Evolutionary conservation across 768 basidiomycete species (phyloP).

Genomic region (Russula lepida): DNA sequence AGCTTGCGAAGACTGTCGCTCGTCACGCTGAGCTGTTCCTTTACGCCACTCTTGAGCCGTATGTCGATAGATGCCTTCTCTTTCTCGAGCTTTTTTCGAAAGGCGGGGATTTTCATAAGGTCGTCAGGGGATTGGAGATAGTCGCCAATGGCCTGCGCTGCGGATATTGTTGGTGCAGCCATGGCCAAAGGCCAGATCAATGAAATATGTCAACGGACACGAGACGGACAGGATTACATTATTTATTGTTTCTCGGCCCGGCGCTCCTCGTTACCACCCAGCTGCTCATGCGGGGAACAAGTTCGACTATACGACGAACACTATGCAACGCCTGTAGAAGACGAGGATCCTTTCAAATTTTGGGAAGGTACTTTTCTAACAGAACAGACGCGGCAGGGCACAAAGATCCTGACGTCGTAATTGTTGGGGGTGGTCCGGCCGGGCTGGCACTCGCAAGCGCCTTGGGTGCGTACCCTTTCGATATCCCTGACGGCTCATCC

Average conservation of each 20-base stretch:
- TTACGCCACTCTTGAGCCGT: slow-evolving; percentile 82
- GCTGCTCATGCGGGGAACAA: neutral
- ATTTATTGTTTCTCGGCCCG: neutral
- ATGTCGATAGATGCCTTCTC: slow-evolving; percentile 93
- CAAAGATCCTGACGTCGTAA: slow-evolving; percentile 75
- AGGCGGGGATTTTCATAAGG: slow-evolving; percentile 78
- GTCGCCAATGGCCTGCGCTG: slow-evolving; percentile 81
- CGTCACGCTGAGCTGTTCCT: slow-evolving; percentile 87
- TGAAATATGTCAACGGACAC: neutral
- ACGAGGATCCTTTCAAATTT: neutral
- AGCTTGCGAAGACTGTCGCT: slow-evolving; percentile 80
- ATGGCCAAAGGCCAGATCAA: slow-evolving; percentile 22
- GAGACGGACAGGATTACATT: neutral
- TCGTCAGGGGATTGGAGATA: slow-evolving; percentile 91
- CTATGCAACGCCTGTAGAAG: neutral
- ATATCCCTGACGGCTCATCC: neutral
- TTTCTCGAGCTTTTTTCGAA: slow-evolving; percentile 91
- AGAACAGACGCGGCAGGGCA: neutral
- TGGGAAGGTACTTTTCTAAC: neutral
- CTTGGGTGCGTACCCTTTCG: slow-evolving; percentile 46
- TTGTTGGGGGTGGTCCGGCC: slow-evolving; percentile 90
- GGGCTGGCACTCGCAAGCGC: slow-evolving; percentile 87
- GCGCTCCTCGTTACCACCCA: neutral
- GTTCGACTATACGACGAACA: neutral
- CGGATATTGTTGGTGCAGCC: slow-evolving; percentile 55